Base-by-base conservation (phyloP, 768 basidiomycete genomes). In the Calocybe indica region DNA sequence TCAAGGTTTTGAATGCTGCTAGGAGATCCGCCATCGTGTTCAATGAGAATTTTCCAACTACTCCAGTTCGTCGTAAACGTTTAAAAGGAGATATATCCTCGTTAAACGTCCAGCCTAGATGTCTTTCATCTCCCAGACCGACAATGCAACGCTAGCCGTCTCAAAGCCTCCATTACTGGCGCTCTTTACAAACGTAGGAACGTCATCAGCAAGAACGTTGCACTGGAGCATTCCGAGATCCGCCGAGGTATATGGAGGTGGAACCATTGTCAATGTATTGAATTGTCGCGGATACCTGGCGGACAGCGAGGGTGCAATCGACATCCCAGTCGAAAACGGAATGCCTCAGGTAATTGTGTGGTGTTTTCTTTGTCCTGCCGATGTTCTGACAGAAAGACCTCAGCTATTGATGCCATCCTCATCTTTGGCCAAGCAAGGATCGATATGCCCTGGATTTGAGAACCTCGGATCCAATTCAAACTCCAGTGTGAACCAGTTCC, bases 161-260 rank as follows among this genome's bases (percentile, higher is more conserved):
- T 79, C 69, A 35, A 83, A 83, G 53, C 69, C 72, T 0, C 80
- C 82, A 1, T 59, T 84, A 51, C 69, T 82, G 38, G 63, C 75
- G 5, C 71, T 83, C 32, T 57, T 83, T 51, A 76, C 82, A 4
- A 83, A 83, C 61, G 57, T 65, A 34, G 82, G 80, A 32, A 67
- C 58, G 44, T 50, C 58, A 40, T 64, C 65, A n/a, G 55, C 62
- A 10, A 57, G 59, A 5, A 46, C 55, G 7, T 58, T 62, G 22
- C 59, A 50, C 22, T 82, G 78, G 78, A 69, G 58, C 14, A 67
- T 79, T 34, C 67, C 62, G 11, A 55, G 53, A 33, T 54, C 57
- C 8, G 40, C 65, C 5, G 58, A 62, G n/a, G 52, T 69, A 2
- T 81, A 72, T 64, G 54, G 60, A 1, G 63, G 66, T 44, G 70